Conservation (phyloP, 768 basidiomycete species). For the Trametes cingulata region DNA sequence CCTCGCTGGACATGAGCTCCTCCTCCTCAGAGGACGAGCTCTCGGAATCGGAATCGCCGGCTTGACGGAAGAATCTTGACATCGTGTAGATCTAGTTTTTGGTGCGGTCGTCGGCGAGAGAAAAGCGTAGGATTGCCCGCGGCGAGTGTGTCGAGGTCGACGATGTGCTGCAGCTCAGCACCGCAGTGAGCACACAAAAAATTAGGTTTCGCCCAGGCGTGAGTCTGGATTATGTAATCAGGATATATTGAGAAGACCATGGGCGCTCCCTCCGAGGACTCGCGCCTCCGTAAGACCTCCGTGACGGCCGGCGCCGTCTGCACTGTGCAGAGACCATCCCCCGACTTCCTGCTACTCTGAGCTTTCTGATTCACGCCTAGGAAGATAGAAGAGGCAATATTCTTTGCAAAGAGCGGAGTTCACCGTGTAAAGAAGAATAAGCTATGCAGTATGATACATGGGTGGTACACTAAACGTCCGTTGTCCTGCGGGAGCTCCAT, state of each 20-base stretch:
- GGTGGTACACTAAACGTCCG: not conserved
- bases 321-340: no score
- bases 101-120: not conserved
- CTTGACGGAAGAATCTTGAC: constrained; percentile 90
- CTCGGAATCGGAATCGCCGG: constrained; percentile 80
- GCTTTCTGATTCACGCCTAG: no score
- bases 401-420: no score
- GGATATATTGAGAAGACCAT: not conserved
- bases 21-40: constrained; percentile 70
- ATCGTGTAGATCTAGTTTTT: constrained; percentile 40
- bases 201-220: constrained; percentile 17
- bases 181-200: constrained; percentile 12
- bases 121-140: constrained; percentile 10
- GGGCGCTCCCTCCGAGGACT: no score
- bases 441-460: constrained; percentile 6
- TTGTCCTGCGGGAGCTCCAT: not conserved
- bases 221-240: constrained; percentile 12
- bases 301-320: no score
- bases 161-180: not conserved
- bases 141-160: constrained; percentile 14
- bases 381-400: not conserved
- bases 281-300: no score
- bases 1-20: constrained; percentile 70
- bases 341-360: no score
- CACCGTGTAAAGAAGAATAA: not conserved